Conservation (phyloP, 2,329 filamentous ascomycete genomes). For the Colletotrichum lupini region DNA sequence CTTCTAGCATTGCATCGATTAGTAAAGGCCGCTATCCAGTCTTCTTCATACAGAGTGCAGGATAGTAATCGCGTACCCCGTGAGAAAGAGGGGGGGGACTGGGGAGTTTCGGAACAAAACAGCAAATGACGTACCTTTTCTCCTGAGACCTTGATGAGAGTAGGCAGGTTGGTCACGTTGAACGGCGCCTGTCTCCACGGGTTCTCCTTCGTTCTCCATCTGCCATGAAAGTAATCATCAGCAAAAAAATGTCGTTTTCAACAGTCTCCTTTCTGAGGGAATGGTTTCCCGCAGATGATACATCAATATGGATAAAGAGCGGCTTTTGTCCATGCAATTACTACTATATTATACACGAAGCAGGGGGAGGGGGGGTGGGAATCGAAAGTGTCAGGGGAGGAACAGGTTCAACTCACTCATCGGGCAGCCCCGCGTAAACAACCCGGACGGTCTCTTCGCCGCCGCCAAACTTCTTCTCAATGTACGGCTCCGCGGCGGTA, state of each 20-base stretch:
- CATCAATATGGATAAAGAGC: background rate
- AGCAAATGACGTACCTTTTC: conserved; percentile 13
- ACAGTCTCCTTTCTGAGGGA: background rate
- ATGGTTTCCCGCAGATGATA: background rate
- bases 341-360: too few species aligned
- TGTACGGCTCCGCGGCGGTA: conserved; percentile 32
- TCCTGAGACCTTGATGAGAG: conserved; percentile 29
- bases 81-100: too few species aligned
- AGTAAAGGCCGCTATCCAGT: too few species aligned
- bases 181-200: conserved; percentile 32
- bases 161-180: conserved; percentile 32
- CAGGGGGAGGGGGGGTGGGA: background rate
- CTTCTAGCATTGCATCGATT: background rate
- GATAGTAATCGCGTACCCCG: too few species aligned
- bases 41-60: too few species aligned
- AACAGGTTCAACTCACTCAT: conserved; percentile 18
- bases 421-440: conserved; percentile 30
- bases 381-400: too few species aligned
- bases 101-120: background rate
- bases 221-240: background rate
- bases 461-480: conserved; percentile 32
- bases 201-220: conserved; percentile 34
- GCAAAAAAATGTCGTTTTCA: background rate
- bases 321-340: too few species aligned
- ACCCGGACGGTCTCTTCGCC: conserved; percentile 23